Percentiles rank a stretch among this genome's conserved stretches.
These are phyloP conservation scores for Mycoemilia scoparia DNA, from an alignment of 192 early-diverging fungal genomes.

Conservation along the genomic window DNA sequence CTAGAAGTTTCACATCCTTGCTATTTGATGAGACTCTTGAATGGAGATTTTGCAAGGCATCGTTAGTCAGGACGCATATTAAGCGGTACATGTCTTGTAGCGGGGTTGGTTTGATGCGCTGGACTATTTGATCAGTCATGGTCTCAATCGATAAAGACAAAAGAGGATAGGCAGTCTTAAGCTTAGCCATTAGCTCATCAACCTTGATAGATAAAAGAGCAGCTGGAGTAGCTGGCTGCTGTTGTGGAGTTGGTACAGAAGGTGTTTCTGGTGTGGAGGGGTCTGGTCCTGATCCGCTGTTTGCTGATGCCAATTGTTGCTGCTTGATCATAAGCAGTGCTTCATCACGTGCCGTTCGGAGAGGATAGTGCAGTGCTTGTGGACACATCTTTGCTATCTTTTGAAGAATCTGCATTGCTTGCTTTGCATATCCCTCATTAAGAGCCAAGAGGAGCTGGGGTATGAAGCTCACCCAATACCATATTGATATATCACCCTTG, in stretches of 20 bases:
- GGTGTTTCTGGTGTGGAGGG: constrained; percentile 6
- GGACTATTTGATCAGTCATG: constrained; percentile 95
- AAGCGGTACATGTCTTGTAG: constrained; percentile 97
- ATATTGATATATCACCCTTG: constrained; percentile 78
- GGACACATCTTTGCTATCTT: constrained; percentile 80
- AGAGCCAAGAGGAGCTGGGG: constrained; percentile 79
- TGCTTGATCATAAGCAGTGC: constrained; percentile 36
- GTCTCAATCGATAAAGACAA: constrained; percentile 92
- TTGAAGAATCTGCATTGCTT: constrained; percentile 66
- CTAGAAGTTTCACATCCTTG: constrained; percentile 7
- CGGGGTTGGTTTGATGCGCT: constrained; percentile 76
- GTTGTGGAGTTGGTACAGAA: not conserved
- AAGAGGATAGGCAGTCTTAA: constrained; percentile 90
- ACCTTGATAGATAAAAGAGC: constrained; percentile 26
- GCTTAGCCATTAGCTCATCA: constrained; percentile 85
- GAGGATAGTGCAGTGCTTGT: constrained; percentile 84
- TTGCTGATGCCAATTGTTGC: constrained; percentile 8
- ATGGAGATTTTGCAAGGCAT: constrained; percentile 55
- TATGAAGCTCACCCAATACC: constrained; percentile 99
- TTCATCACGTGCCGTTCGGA: constrained; percentile 87
- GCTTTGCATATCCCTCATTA: constrained; percentile 46
- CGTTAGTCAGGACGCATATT: constrained; percentile 78
- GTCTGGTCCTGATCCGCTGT: constrained; percentile 5
- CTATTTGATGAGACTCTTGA: constrained; percentile 14
- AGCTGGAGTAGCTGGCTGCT: constrained; percentile 2